phyloP scores from a whole-genome alignment of 2,329 filamentous ascomycete species.

The Fusarium sacchari region DNA sequence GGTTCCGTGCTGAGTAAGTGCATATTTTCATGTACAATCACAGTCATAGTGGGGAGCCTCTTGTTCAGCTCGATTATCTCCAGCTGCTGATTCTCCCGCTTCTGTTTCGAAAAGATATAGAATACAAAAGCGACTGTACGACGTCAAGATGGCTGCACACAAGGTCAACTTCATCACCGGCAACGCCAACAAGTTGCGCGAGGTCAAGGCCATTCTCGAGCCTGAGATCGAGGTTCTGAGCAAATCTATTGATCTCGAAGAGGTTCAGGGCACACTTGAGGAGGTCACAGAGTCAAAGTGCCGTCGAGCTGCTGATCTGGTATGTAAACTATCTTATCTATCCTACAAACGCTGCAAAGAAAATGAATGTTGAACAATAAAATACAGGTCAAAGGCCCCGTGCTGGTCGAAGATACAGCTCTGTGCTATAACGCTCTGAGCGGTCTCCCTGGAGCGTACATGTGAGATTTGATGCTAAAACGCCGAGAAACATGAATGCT shows the following conservation, averaged over 20 bases:
- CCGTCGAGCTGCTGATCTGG: constrained; percentile 79
- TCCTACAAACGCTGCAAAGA: neutral
- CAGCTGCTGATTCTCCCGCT: neutral
- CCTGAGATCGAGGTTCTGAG: constrained; percentile 77
- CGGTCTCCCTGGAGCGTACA: constrained; percentile 94
- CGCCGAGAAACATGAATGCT: neutral
- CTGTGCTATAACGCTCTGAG: constrained; percentile 91
- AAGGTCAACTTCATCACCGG: constrained; percentile 92
- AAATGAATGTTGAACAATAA: constrained; percentile 5
- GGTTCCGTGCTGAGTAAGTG: constrained; percentile 22
- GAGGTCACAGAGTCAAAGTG: constrained; percentile 93
- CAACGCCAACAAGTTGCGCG: constrained; percentile 91
- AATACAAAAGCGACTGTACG: neutral
- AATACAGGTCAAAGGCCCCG: constrained; percentile 79
- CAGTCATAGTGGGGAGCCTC: constrained; percentile 13
- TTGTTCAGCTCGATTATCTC: constrained; percentile 6
- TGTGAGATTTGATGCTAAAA: constrained; percentile 66
- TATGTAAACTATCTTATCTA: constrained; percentile 53
- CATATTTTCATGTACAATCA: constrained; percentile 20
- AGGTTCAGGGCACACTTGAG: constrained; percentile 92
- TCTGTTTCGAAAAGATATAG: no score
- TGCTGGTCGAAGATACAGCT: constrained; percentile 95
- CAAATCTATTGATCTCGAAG: constrained; percentile 81
- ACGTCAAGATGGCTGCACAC: constrained; percentile 52
- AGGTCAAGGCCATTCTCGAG: constrained; percentile 88